Base-by-base conservation (phyloP, 768 basidiomycete species). In the Podaxis mareebaensis region DNA sequence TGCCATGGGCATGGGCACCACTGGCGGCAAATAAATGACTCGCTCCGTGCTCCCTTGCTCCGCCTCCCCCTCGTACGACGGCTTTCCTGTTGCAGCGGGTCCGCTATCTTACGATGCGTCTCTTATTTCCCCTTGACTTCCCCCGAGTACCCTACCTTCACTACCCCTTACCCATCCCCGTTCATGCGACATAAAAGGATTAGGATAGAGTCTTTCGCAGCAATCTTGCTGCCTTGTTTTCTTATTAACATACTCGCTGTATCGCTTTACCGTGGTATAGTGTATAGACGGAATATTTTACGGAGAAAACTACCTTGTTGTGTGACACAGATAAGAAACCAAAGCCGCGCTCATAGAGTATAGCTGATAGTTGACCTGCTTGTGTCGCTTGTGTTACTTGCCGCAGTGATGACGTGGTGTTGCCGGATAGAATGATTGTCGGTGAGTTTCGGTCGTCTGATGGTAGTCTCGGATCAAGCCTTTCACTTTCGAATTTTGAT, bases 1-100 rank as follows among this genome's bases (percentile, higher is more conserved):
- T 26, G 73, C 88, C 58, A 90, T 93, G 89, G 92, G 92, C 71
- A 81, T 93, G 75, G 92, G 92, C 64, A 93, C 92, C 59, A 93
- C 92, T 40, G 92, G 92, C 80, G 92, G 92, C 76, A 93, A 93
- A 79, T 93, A 89, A 77, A 77, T 66, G 38, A 12, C 8, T 10
- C 7, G 15, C 20, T 44, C 26, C 15, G 8, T 13, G 28, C 10
- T 42, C 12, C 52, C 38, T 51, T n/a, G 38, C 11, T 60, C 36
- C 13, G 15, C 7, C 17, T 51, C 12, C 49, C 26, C n/a, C 33
- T 33, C n/a, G 30, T 59, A 39, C 22, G 58, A 59, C 20, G 33
- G 46, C 17, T 48, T 10, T 22, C 26, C 24, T 17, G 12, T 46
- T n/a, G 15, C 44, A 7, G 20, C 7, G 5, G 44, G 44, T 46